Evolutionary conservation across 768 basidiomycete species (phyloP), one percentile per base, ranked within the genome.

Genomic region (Macrocybe gigantea): DNA sequence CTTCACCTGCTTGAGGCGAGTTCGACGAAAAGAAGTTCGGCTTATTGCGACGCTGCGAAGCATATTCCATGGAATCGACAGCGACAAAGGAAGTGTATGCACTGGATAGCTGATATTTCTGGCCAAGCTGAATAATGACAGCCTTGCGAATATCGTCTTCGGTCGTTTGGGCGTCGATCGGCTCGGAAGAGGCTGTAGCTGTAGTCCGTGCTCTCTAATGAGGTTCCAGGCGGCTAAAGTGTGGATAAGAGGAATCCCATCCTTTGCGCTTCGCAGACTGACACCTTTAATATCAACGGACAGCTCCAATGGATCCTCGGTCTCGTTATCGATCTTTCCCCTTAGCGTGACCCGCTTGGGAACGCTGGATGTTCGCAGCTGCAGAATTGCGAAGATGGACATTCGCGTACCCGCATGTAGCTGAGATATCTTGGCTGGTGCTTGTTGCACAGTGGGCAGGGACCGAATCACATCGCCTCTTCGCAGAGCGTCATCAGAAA

Each of bases 41-140:
- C 29, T 31, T n/a, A 33, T 44, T 34, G 8, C 8, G 12, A 8
- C 29, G 12, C n/a, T 34, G n/a, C 31, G n/a, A n/a, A 15, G n/a
- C 32, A 42, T 62, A 64, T 2, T 46, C 55, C n/a, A 63, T 67
- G 34, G 50, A 56, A 47, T 78, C 74, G 1, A 78, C 64, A 1
- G 78, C 81, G 38, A 84, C 64, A 53, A 83, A 84, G 1, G 78
- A 79, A 0, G 82, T 84, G 49, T 74, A 60, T 36, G 56, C 55
- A 57, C 75, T 82, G 1, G 68, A 72, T 38, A 84, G 67, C 48
- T 75, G 73, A 51, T 82, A 82, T 31, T 60, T 60, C 49, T 69
- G 60, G 5, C 78, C 81, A 1, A 83, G 66, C 34, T 69, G 66
- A 8, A 80, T 57, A 31, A 82, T 77, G 2, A 69, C 66, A 3